These are phyloP conservation scores for Protea cynaroides DNA, from an alignment of 164 flowering plant genomes.

Conservation along the genomic window DNA sequence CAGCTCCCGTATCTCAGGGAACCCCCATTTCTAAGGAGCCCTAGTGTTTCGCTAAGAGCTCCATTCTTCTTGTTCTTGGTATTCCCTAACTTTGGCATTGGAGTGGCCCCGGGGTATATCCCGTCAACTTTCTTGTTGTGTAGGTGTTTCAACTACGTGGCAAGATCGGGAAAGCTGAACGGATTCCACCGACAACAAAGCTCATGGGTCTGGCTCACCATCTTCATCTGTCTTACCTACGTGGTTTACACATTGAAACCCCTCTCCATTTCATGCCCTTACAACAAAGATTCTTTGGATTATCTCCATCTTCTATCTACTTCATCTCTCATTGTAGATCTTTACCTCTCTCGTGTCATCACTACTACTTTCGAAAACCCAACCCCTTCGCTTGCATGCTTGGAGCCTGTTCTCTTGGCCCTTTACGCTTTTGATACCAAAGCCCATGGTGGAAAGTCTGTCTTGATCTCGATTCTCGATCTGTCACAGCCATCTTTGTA, in stretches of 20 bases:
- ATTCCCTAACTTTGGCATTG: too few species aligned
- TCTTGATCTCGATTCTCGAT: conserved; percentile 60
- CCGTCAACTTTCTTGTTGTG: too few species aligned
- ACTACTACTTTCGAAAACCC: conserved; percentile 23
- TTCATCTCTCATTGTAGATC: conserved; percentile 58
- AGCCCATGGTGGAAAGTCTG: conserved; percentile 63
- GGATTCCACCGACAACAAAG: too few species aligned
- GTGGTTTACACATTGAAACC: conserved; percentile 65
- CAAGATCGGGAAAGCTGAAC: too few species aligned
- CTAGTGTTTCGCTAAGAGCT: too few species aligned
- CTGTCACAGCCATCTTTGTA: conserved; percentile 80
- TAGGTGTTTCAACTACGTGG: too few species aligned
- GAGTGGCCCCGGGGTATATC: too few species aligned
- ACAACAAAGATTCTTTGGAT: neutral
- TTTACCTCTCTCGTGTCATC: conserved; percentile 68
- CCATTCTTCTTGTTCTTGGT: too few species aligned
- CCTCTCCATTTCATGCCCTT: conserved; percentile 24
- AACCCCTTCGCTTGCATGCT: conserved; percentile 57
- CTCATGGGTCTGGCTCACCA: conserved; percentile 59
- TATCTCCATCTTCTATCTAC: conserved; percentile 1
- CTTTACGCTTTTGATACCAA: conserved; percentile 65
- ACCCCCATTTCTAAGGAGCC: too few species aligned
- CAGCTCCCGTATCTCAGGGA: too few species aligned
- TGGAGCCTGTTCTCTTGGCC: conserved; percentile 80
- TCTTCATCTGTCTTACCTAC: conserved; percentile 63